Percentiles rank a stretch among this genome's conserved stretches.
phyloP scores from a whole-genome alignment of 306 rosid species.

The Quercus gilva region DNA sequence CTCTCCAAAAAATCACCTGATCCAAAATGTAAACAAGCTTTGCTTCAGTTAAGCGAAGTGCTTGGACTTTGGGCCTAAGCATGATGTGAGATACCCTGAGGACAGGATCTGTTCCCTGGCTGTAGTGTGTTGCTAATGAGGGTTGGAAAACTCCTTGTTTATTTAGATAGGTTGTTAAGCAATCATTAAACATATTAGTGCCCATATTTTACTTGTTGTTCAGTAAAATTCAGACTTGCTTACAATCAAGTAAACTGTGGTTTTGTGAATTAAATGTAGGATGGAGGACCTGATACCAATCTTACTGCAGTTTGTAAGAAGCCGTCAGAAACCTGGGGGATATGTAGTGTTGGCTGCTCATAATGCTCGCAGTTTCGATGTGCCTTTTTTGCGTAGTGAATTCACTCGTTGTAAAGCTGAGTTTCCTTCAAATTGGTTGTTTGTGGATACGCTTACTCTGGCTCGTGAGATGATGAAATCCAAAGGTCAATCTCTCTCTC shows the following conservation, averaged over 20 bases:
- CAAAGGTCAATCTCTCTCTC: slow-evolving; percentile 42
- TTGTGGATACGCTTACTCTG: slow-evolving; percentile 56
- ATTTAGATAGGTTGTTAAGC: background rate
- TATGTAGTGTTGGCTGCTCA: slow-evolving; percentile 66
- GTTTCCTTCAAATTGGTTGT: slow-evolving; percentile 70
- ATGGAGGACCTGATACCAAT: slow-evolving; percentile 78
- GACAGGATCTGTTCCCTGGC: background rate
- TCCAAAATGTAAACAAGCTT: no score
- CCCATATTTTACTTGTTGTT: background rate
- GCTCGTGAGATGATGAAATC: slow-evolving; percentile 65
- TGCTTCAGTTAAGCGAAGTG: no score
- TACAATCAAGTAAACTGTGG: slow-evolving; percentile 5
- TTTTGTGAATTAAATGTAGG: slow-evolving; percentile 44
- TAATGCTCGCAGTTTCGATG: slow-evolving; percentile 81
- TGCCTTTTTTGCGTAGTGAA: slow-evolving; percentile 69
- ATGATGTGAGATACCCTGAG: background rate
- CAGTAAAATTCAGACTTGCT: background rate
- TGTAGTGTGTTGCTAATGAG: background rate
- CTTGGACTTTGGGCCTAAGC: background rate
- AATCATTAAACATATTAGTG: background rate
- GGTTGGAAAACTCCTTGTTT: background rate
- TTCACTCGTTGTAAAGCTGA: slow-evolving; percentile 55
- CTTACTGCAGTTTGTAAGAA: slow-evolving; percentile 52
- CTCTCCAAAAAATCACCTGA: no score
- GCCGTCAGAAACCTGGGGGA: slow-evolving; percentile 80